These are phyloP conservation scores for Pichia pseudocactophila DNA, from an alignment of 805 yeast genomes.

Conservation along the genomic window DNA sequence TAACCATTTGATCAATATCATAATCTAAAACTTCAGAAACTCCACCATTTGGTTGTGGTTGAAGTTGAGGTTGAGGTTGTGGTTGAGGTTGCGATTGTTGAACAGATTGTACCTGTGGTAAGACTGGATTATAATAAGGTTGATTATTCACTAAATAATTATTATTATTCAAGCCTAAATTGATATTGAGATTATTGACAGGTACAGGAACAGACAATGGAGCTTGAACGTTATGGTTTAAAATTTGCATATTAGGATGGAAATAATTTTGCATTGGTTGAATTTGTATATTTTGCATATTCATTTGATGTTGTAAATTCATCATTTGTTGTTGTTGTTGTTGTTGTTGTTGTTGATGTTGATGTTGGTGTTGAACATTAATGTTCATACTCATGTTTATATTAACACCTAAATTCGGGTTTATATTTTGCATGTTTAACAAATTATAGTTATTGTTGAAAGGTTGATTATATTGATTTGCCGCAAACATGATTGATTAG, in stretches of 20 bases:
- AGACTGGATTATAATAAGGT: neutral
- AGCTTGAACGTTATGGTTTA: too few relatives aligned
- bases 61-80: conserved; percentile 11
- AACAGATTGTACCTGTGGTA: too few relatives aligned
- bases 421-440: neutral
- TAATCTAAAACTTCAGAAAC: conserved; percentile 73
- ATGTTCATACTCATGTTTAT: neutral
- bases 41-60: conserved; percentile 47
- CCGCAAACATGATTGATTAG: too few relatives aligned
- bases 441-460: neutral
- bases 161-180: neutral
- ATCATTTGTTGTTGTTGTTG: neutral
- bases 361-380: neutral
- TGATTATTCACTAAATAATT: neutral
- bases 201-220: too few relatives aligned
- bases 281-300: too few relatives aligned
- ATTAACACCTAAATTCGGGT: neutral
- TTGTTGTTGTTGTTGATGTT: neutral
- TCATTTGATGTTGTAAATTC: too few relatives aligned
- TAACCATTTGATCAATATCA: conserved; percentile 68
- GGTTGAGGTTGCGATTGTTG: neutral
- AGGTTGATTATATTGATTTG: too few relatives aligned
- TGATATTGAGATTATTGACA: too few relatives aligned
- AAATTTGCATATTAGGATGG: too few relatives aligned
- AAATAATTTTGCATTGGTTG: too few relatives aligned